These are phyloP conservation scores for Logfia minima DNA, from an alignment of 129 eudicot species.

Conservation along the genomic window DNA sequence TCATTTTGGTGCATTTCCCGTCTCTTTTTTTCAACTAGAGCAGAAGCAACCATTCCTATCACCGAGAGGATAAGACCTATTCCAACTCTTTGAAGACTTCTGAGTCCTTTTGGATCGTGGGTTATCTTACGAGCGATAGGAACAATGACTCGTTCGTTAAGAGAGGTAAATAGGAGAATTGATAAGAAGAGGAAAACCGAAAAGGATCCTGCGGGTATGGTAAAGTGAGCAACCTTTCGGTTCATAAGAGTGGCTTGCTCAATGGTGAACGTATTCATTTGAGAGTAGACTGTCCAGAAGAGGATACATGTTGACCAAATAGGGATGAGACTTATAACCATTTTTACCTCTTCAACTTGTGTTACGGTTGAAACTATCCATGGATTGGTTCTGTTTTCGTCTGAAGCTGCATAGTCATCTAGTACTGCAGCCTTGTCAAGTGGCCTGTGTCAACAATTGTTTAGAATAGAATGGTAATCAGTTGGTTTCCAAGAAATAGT, in stretches of 20 bases:
- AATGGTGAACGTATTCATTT: conserved; percentile 93
- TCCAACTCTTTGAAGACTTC: conserved; percentile 76
- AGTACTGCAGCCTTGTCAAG: conserved; percentile 90
- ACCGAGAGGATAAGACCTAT: conserved; percentile 74
- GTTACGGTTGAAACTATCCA: conserved; percentile 74
- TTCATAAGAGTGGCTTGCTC: conserved; percentile 95
- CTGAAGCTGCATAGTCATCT: conserved; percentile 42
- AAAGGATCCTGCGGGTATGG: conserved; percentile 80
- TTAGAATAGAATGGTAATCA: neutral
- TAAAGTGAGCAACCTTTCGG: conserved; percentile 61
- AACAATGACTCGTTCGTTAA: conserved; percentile 68
- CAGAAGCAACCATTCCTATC: conserved; percentile 75
- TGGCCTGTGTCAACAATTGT: conserved; percentile 44
- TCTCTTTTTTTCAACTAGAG: conserved; percentile 61
- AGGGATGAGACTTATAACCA: conserved; percentile 82
- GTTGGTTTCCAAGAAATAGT: neutral
- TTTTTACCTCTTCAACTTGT: conserved; percentile 91
- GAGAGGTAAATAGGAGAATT: conserved; percentile 82
- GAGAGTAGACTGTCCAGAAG: conserved; percentile 97
- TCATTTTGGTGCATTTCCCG: conserved; percentile 34
- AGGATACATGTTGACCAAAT: conserved; percentile 96
- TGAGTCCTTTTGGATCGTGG: conserved; percentile 56
- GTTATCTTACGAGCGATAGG: conserved; percentile 76
- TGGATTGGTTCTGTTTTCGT: conserved; percentile 42
- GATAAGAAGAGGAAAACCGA: conserved; percentile 80